Percentiles rank a stretch among this genome's conserved stretches.
Conservation (phyloP, 2,329 filamentous ascomycete genomes). For the Pyricularia pennisetigena region DNA sequence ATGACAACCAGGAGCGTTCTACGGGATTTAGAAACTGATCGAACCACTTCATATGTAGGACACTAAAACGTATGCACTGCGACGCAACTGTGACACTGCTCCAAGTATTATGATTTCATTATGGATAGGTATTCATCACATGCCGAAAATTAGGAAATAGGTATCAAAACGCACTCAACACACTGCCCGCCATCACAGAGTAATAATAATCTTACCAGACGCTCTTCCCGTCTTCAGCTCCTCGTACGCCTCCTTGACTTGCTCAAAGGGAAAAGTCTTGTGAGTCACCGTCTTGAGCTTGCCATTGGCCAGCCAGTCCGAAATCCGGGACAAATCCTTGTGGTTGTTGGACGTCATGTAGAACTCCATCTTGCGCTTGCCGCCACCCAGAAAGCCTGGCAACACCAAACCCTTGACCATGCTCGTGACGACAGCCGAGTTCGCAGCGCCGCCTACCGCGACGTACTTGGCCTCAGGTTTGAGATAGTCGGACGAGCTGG, state of each 20-base stretch:
- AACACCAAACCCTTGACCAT: conserved; percentile 6
- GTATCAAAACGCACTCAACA: conserved; percentile 5
- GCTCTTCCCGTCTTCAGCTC: conserved; percentile 12
- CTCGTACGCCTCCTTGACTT: conserved; percentile 14
- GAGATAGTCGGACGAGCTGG: conserved; percentile 11
- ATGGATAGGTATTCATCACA: background rate
- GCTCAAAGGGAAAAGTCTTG: conserved; percentile 11
- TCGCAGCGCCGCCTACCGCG: conserved; percentile 10
- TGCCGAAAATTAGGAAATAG: conserved; percentile 2
- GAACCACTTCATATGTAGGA: background rate
- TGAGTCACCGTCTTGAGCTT: conserved; percentile 15
- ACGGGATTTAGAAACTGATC: background rate
- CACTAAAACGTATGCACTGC: background rate
- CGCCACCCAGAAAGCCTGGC: conserved; percentile 12
- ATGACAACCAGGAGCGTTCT: background rate
- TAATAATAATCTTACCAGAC: conserved; percentile 17
- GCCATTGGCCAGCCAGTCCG: conserved; percentile 16
- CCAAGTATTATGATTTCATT: background rate
- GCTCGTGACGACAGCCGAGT: background rate
- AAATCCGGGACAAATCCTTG: conserved; percentile 9
- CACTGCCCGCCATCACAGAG: background rate
- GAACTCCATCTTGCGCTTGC: conserved; percentile 7
- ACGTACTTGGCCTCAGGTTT: conserved; percentile 10
- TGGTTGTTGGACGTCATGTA: conserved; percentile 8
- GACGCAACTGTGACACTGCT: background rate